Evolutionary conservation across 495 filamentous ascomycete species (phyloP), one percentile per base, ranked within the genome.

Genomic region (Penicillium cosmopolitanum): DNA sequence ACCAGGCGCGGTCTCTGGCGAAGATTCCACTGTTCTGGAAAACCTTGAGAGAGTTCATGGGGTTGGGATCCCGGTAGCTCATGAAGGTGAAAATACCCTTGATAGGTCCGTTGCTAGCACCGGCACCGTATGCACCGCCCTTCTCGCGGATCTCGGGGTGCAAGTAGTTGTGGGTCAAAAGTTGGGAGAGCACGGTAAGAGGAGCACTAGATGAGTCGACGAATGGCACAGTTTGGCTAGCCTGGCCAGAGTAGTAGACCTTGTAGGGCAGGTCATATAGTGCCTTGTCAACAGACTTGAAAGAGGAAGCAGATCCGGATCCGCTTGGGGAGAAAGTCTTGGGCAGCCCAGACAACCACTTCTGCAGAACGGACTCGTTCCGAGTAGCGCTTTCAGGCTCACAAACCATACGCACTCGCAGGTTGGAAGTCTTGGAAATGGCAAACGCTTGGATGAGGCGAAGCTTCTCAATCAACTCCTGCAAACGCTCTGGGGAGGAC

Each of bases 81-180:
- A 94, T 96, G 76, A 96, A 94, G 38, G 92, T 92, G 65, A 98
- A 97, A 2, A 95, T 66, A 18, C 95, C 95, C 62, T 89, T 88
- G 3, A 96, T 68, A 4, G 87, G 86, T 10, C 86, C 84, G 47
- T 89, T 85, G 74, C 91, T 96, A 12, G 96, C 93, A 15, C 92
- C 91, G 16, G 92, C 94, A 57, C 95, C 95, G 65, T 98, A 98
- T 10, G 95, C 95, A 43, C 95, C 95, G 9, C 95, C 95, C 73
- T 98, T 98, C 74, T 98, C 95, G 33, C 95, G 89, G 57, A 98
- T 97, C 69, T 98, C 96, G 66, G 96, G 96, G 71, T 98, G 95
- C 11, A 98, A 82, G 66, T 97, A 91, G 71, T 96, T 96, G 75
- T 98, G 95, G 0, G 94, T 98, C n/a, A 98, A 82, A 25, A 98